Evolutionary conservation across 2,329 filamentous ascomycete species (phyloP).

Genomic region (Colletotrichum ledebouriae): DNA sequence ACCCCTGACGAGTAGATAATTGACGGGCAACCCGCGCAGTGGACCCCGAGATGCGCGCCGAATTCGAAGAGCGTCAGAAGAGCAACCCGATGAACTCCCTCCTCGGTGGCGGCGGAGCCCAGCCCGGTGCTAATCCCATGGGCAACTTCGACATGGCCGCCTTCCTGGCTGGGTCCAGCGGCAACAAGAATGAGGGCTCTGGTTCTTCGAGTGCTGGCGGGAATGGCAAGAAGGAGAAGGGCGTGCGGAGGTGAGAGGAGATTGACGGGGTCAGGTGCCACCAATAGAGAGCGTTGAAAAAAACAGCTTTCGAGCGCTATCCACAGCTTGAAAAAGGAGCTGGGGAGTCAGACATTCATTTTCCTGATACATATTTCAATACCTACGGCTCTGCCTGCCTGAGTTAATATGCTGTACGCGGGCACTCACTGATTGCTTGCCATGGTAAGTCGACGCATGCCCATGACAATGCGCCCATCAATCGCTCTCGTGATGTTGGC

Average conservation of each 20-base stretch:
- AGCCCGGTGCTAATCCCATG: constrained; percentile 56
- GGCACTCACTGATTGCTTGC: too few relatives aligned
- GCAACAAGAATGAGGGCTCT: constrained; percentile 56
- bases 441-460: too few relatives aligned
- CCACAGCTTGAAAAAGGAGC: not conserved
- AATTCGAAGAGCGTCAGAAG: constrained; percentile 92
- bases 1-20: not conserved
- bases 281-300: constrained; percentile 2
- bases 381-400: not conserved
- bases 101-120: constrained; percentile 55
- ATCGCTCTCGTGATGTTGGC: too few relatives aligned
- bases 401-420: not conserved
- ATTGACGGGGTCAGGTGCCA: not conserved
- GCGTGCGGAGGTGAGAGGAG: constrained; percentile 52
- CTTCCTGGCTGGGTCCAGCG: constrained; percentile 69
- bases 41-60: constrained; percentile 95
- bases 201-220: constrained; percentile 45
- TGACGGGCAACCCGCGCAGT: constrained; percentile 65
- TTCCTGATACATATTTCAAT: constrained; percentile 26
- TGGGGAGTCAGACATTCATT: not conserved
- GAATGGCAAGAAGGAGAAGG: constrained; percentile 56
- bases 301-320: not conserved
- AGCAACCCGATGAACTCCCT: constrained; percentile 75
- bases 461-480: too few relatives aligned
- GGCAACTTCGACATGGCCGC: constrained; percentile 73